These are phyloP conservation scores for Colletotrichum navitas DNA, from an alignment of 2,329 filamentous ascomycete species.

Conservation along the genomic window DNA sequence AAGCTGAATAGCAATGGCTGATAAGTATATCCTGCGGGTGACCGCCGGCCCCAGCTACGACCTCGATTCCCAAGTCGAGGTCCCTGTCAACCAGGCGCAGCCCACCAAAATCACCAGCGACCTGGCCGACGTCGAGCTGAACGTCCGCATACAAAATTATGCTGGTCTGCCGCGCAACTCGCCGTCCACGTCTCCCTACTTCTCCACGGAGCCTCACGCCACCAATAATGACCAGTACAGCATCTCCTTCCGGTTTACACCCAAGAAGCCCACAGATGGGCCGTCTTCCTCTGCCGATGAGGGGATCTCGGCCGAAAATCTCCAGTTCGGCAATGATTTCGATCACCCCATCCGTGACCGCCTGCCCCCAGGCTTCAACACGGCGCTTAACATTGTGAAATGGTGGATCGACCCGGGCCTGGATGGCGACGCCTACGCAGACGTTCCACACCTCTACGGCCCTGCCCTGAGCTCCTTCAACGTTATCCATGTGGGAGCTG, in stretches of 20 bases:
- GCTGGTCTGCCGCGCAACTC: slow-evolving; percentile 78
- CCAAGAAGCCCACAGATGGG: slow-evolving; percentile 61
- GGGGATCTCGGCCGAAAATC: slow-evolving; percentile 75
- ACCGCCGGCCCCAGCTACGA: slow-evolving; percentile 87
- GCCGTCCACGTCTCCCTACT: slow-evolving; percentile 81
- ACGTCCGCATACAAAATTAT: slow-evolving; percentile 78
- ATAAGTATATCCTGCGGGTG: slow-evolving; percentile 83
- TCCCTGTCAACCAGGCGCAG: slow-evolving; percentile 79
- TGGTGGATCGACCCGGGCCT: slow-evolving; percentile 93
- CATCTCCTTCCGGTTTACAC: slow-evolving; percentile 82
- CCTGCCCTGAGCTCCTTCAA: slow-evolving; percentile 86
- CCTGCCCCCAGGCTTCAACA: slow-evolving; percentile 87
- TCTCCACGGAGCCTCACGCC: slow-evolving; percentile 75
- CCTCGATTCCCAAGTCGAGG: slow-evolving; percentile 74
- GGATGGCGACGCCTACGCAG: slow-evolving; percentile 90
- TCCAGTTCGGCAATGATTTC: slow-evolving; percentile 97
- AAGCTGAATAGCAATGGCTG: slow-evolving; percentile 60
- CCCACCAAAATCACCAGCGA: slow-evolving; percentile 73
- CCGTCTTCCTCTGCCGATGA: slow-evolving; percentile 40
- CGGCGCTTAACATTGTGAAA: slow-evolving; percentile 86
- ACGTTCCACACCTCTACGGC: slow-evolving; percentile 88
- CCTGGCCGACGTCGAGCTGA: slow-evolving; percentile 75
- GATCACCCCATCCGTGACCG: slow-evolving; percentile 89
- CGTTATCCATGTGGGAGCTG: slow-evolving; percentile 74
- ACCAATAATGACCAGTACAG: slow-evolving; percentile 83